phyloP scores from a whole-genome alignment of 345 rosid species.

The Barbarea vulgaris region DNA sequence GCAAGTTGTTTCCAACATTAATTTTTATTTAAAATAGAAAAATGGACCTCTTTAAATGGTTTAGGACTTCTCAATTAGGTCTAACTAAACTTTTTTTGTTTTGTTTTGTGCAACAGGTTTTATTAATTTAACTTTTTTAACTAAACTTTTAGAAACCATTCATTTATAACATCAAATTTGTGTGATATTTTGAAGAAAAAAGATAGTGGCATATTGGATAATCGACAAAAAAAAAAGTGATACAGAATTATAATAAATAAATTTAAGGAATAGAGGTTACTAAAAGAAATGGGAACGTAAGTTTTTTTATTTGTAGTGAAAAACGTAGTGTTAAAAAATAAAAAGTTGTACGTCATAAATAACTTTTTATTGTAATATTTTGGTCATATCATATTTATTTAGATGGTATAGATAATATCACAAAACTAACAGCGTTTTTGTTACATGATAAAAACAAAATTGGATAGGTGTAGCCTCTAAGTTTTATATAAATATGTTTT shows the following conservation, averaged over 20 bases:
- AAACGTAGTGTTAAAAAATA: too few species aligned
- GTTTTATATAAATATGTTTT: background rate
- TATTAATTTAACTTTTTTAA: too few species aligned
- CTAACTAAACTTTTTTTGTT: too few species aligned
- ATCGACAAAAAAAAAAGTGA: background rate
- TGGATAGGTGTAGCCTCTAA: conserved; percentile 9
- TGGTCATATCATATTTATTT: background rate
- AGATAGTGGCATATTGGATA: background rate
- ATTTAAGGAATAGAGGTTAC: background rate
- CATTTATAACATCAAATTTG: background rate
- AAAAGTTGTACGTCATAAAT: background rate
- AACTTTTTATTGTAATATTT: background rate
- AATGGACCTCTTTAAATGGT: background rate
- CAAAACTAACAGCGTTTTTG: background rate
- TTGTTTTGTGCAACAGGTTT: too few species aligned
- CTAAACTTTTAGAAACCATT: too few species aligned
- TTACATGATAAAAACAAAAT: background rate
- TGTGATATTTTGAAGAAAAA: background rate
- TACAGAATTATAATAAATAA: background rate
- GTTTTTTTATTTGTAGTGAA: too few species aligned
- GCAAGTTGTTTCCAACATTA: conserved; percentile 12
- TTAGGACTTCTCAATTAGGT: conserved; percentile 17
- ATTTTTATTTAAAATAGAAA: background rate
- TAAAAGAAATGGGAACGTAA: too few species aligned
- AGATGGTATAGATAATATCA: background rate